Base-by-base conservation (phyloP, 2,329 filamentous ascomycete genomes). In the Tolypocladium cylindrosporum region DNA sequence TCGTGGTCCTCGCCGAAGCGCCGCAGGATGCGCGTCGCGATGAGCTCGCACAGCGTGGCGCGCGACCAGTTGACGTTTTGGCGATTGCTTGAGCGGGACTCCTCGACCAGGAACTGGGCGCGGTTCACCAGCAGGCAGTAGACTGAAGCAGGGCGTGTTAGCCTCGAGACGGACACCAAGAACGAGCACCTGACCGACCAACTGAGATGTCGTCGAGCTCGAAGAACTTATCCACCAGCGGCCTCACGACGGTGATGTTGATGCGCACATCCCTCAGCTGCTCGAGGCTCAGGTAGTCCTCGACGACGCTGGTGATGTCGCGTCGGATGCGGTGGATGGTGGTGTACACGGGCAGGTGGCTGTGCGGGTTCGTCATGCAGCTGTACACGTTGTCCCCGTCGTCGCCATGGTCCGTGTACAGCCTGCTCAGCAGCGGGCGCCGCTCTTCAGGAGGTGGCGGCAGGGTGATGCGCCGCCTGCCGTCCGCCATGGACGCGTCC, bases 111-210 rank as follows among this genome's bases (percentile, higher is more conserved):
- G 66, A 94, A 94, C 67, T 91, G 88, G 40, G 85, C 84, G 16
- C 89, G 82, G 66, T 95, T 94, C 63, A 94, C 89, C 27, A 95
- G 80, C 60, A 95, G 75, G 69, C 89, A 93, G 70, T 93, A 94
- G 13, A 94, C 88, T 86, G 65, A 57, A 21, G 52, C 40, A 27
- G 37, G 21, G 39, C 21, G 19, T 3, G 48, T 51, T 16, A 51
- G 42, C n/a, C 34, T 41, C 13, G n/a, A 54, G 52, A n/a, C n/a
- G 19, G 34, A 36, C 9, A 48, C 7, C 11, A 21, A 40, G 11
- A 54, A 24, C 31, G 45, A 31, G 41, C 57, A 24, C 48, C 31
- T 11, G 10, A 66, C 78, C 62, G 73, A 87, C 85, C 81, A 57
- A 92, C 85, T 1, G 89, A 93, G 43, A 92, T 86, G 74, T 94